Percentiles rank a stretch among this genome's conserved stretches.
Evolutionary conservation across 2,329 filamentous ascomycete genomes (phyloP).

Genomic region (Cladobotryum protrusum): DNA sequence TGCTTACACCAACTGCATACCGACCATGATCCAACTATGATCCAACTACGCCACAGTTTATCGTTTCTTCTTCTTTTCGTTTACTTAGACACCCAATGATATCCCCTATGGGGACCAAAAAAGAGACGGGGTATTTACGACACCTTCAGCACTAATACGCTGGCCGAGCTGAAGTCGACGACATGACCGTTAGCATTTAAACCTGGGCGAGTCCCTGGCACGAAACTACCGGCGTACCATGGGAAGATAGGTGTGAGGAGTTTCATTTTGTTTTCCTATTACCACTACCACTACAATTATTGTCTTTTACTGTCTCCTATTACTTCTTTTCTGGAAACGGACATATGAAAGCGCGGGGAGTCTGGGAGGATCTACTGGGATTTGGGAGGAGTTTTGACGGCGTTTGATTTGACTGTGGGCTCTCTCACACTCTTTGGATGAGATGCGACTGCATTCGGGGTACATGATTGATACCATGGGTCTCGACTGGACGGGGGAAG

Average conservation of each 20-base stretch:
- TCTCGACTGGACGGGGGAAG: background rate
- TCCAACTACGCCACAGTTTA: slow-evolving; percentile 6
- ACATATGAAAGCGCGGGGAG: background rate
- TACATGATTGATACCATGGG: background rate
- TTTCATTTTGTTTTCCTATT: slow-evolving; percentile 7
- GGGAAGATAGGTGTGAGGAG: slow-evolving; percentile 8
- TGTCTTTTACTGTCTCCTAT: background rate
- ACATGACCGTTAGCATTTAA: slow-evolving; percentile 10
- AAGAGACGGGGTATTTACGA: slow-evolving; percentile 8
- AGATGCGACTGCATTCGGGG: background rate
- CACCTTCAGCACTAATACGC: slow-evolving; percentile 14
- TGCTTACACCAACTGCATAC: slow-evolving; percentile 7
- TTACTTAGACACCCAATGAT: slow-evolving; percentile 7
- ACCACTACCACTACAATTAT: slow-evolving; percentile 3
- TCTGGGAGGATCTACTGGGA: background rate
- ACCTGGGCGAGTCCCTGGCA: slow-evolving; percentile 9
- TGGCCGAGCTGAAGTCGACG: slow-evolving; percentile 14
- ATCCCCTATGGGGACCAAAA: background rate
- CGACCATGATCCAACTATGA: slow-evolving; percentile 11
- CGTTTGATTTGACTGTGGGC: slow-evolving; percentile 4
- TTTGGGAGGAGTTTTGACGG: slow-evolving; percentile 11
- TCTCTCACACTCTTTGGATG: background rate
- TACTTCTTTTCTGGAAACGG: background rate
- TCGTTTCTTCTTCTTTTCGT: slow-evolving; percentile 12
- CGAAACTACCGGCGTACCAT: slow-evolving; percentile 12